A percentile compares a stretch with the other conserved stretches of the same genome.
phyloP scores from a whole-genome alignment of 495 filamentous ascomycete species.

The Hypoxylon fuscum region DNA sequence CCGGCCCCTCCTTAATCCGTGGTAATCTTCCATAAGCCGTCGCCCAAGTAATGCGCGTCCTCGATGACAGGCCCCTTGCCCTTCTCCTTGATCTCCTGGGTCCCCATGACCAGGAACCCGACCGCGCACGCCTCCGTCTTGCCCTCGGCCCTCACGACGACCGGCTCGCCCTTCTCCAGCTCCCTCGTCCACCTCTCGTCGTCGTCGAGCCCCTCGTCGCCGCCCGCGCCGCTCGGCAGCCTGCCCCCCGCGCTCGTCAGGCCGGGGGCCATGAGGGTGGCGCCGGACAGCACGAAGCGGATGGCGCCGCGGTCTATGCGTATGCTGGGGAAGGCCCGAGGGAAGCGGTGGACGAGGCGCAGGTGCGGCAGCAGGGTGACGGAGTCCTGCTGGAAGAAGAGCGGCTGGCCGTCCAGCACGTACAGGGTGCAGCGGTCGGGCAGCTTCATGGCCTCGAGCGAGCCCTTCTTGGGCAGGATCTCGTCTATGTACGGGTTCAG shows the following conservation, averaged over 20 bases:
- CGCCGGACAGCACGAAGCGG: constrained; percentile 92
- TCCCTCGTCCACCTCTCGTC: constrained; percentile 64
- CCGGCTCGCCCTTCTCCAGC: constrained; percentile 79
- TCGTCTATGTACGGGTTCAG: constrained; percentile 92
- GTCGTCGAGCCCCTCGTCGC: constrained; percentile 55
- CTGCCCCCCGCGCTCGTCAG: constrained; percentile 82
- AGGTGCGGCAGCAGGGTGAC: constrained; percentile 80
- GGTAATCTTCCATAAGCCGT: constrained; percentile 87
- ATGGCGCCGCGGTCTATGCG: constrained; percentile 94
- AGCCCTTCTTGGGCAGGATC: constrained; percentile 94
- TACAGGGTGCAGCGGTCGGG: constrained; percentile 90
- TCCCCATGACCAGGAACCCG: constrained; percentile 84
- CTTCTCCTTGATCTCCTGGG: constrained; percentile 90
- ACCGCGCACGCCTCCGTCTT: constrained; percentile 92
- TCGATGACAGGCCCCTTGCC: constrained; percentile 94
- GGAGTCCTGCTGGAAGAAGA: constrained; percentile 93
- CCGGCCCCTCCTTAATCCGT: constrained; percentile 62
- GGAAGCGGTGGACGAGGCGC: constrained; percentile 76
- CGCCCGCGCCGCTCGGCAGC: constrained; percentile 65
- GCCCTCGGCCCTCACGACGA: constrained; percentile 89
- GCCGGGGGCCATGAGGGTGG: constrained; percentile 94
- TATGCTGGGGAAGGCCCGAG: constrained; percentile 68
- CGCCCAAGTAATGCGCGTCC: constrained; percentile 89
- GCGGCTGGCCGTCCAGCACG: constrained; percentile 74
- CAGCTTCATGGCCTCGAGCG: constrained; percentile 90